Evolutionary conservation across 768 basidiomycete genomes (phyloP).

Genomic region (Lentinula sp.): DNA sequence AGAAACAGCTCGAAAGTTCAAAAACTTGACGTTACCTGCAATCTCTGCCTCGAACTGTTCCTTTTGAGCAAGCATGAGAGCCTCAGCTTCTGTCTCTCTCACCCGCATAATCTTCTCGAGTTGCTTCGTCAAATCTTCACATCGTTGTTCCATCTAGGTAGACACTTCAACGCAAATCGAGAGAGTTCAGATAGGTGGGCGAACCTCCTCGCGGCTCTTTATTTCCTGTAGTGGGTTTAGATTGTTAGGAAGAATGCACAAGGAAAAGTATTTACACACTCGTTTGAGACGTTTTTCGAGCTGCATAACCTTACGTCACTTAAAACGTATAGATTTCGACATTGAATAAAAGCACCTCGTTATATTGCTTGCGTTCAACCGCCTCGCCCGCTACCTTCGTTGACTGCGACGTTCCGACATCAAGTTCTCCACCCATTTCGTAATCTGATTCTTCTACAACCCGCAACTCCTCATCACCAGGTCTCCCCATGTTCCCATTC

Average conservation of each 20-base stretch:
- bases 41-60: constrained; percentile 45
- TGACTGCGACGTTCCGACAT: not conserved
- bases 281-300: not conserved
- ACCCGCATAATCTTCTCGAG: constrained; percentile 54
- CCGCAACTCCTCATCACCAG: constrained; percentile 15
- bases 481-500: not conserved
- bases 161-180: not conserved
- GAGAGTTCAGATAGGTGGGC: not conserved
- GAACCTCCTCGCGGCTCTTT: constrained; percentile 9
- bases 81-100: constrained; percentile 63
- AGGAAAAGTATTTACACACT: not conserved
- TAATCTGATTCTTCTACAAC: constrained; percentile 14
- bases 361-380: not conserved
- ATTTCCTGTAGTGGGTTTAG: not conserved
- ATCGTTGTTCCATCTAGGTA: constrained; percentile 34
- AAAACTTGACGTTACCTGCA: constrained; percentile 34
- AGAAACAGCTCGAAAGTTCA: constrained; percentile 1
- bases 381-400: not conserved
- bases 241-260: not conserved
- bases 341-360: not conserved
- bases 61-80: constrained; percentile 39
- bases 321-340: not conserved
- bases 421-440: not conserved
- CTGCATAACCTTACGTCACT: not conserved
- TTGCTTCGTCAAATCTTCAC: constrained; percentile 42